These are phyloP conservation scores for Xerocomellus dryophilus DNA, from an alignment of 768 basidiomycete species.

Conservation along the genomic window DNA sequence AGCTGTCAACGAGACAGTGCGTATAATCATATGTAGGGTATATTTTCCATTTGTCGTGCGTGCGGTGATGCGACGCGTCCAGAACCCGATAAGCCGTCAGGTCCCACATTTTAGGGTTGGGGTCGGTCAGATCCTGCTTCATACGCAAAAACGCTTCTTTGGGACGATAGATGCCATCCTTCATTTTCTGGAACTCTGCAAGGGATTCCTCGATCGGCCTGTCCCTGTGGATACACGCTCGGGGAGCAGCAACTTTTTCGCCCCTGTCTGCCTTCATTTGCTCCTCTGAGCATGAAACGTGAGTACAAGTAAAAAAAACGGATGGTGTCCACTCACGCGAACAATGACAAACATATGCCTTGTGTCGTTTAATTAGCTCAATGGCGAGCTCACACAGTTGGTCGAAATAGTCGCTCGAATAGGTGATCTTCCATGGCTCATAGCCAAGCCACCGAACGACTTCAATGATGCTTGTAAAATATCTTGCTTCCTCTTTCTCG, in stretches of 20 bases:
- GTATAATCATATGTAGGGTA: conserved; percentile 99
- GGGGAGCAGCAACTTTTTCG: conserved; percentile 75
- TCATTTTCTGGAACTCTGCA: conserved; percentile 88
- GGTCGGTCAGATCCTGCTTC: conserved; percentile 92
- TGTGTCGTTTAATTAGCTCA: conserved; percentile 83
- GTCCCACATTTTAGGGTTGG: conserved; percentile 99
- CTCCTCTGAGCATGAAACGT: conserved; percentile 57
- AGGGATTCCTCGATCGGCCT: conserved; percentile 87
- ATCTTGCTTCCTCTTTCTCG: conserved; percentile 92
- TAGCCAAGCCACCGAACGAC: conserved; percentile 95
- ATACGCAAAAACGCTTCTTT: conserved; percentile 93
- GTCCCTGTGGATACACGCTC: conserved; percentile 81
- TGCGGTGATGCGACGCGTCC: conserved; percentile 88
- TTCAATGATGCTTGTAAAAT: conserved; percentile 96
- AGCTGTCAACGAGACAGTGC: conserved; percentile 96
- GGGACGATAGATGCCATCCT: conserved; percentile 81
- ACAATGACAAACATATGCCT: conserved; percentile 95
- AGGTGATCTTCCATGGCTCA: conserved; percentile 98
- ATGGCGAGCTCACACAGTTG: conserved; percentile 82
- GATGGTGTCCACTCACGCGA: conserved; percentile 62
- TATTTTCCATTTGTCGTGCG: conserved; percentile 90
- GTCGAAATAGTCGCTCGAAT: conserved; percentile 96
- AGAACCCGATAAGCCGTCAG: conserved; percentile 94
- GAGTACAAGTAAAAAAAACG: background rate
- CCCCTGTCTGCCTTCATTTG: conserved; percentile 89